Evolutionary conservation across 495 filamentous ascomycete genomes (phyloP).

Genomic region (Hyaloscypha bicolor): DNA sequence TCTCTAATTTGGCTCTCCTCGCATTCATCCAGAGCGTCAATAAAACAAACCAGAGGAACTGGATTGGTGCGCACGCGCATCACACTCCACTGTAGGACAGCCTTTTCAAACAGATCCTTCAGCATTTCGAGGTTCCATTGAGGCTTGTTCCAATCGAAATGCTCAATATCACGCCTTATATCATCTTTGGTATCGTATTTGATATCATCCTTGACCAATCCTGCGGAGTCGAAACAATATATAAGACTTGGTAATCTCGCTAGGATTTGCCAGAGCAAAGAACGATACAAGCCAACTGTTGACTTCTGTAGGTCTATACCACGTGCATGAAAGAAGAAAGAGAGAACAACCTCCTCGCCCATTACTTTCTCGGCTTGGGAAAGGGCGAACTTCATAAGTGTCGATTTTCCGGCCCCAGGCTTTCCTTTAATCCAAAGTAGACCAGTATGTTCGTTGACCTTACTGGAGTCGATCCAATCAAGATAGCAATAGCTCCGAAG

Average conservation of each 20-base stretch:
- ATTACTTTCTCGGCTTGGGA: conserved; percentile 8
- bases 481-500: conserved; percentile 41
- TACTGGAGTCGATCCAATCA: conserved; percentile 46
- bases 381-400: conserved; percentile 46
- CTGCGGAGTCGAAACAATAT: conserved; percentile 27
- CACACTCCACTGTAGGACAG: conserved; percentile 13
- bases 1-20: background rate
- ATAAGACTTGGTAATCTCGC: conserved; percentile 32
- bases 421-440: conserved; percentile 63
- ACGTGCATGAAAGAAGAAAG: conserved; percentile 56
- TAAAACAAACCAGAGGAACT: background rate
- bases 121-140: conserved; percentile 26
- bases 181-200: too few species aligned
- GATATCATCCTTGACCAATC: too few species aligned
- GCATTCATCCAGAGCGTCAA: conserved; percentile 1
- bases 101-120: conserved; percentile 1
- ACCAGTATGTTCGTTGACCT: conserved; percentile 44
- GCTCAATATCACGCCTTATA: too few species aligned
- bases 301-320: conserved; percentile 53
- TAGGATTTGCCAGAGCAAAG: conserved; percentile 44
- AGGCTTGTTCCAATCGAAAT: background rate
- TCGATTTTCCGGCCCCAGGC: conserved; percentile 59
- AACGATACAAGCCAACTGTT: conserved; percentile 56
- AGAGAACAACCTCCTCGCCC: conserved; percentile 32
- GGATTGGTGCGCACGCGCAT: conserved; percentile 5